Base-by-base conservation (phyloP, 352 stramenopile genomes). In the Blastocystis sp. region DNA sequence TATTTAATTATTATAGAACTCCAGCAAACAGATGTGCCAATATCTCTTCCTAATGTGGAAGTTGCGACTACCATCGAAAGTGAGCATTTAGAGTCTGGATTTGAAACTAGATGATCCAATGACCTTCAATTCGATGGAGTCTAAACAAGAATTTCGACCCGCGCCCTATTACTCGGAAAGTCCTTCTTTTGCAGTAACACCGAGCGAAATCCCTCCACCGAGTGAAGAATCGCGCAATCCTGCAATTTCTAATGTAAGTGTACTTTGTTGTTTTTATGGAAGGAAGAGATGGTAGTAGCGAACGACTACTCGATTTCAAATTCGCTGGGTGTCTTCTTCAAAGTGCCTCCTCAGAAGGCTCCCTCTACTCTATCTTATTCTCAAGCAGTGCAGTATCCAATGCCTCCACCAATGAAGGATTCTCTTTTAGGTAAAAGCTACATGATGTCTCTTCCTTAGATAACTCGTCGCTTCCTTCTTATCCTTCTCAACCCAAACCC, bases 21-120 rank as follows among this genome's bases (percentile, higher is more conserved):
- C 34, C 47, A 85, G 2, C 50, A 30, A 30, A 69, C 26, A n/a
- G 47, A 30, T 39, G 73, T 85, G 7, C 45, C 73, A 50, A 85
- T 85, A 24, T 85, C 73, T 13, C 26, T 85, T 65, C 73, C 73
- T 11, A 85, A 30, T 68, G 47, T 66, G 26, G 56, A 45, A 8
- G 73, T 85, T n/a, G n/a, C 43, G 34, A 53, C 53, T 24, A 34
- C 54, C 11, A 66, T 85, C 3, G 73, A 85, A 18, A 62, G 73
- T 85, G 37, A 18, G 20, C 16, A 47, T 4, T 55, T 18, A 9
- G 3, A 8, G n/a, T 41, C 16, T 16, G 24, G 1, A 45, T 34
- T 50, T 16, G 37, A 45, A 24, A 50, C 13, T 65, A 85, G 73
- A 62, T 54, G 55, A 66, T 68, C 50, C 47, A 3, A 37, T 85